Percentiles rank a stretch among this genome's conserved stretches.
Conservation (phyloP, 129 eudicot genomes). For the Artemisia tridentata region DNA sequence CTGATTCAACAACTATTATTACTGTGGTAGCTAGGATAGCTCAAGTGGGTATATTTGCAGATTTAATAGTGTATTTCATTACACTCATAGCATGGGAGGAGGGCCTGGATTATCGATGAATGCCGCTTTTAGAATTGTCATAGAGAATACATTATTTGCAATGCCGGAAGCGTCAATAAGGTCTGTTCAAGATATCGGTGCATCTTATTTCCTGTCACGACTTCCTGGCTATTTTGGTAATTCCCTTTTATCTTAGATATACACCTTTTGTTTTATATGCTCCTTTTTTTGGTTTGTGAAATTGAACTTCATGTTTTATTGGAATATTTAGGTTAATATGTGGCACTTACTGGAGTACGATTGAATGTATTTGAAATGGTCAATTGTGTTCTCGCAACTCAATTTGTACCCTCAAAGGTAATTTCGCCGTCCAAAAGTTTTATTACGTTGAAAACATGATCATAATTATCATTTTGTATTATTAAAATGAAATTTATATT, state of each 20-base stretch:
- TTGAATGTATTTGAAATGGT: conserved; percentile 47
- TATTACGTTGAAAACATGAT: neutral
- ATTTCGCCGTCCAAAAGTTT: neutral
- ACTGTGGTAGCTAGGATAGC: too few relatives aligned
- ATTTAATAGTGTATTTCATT: neutral
- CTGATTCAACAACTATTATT: too few relatives aligned
- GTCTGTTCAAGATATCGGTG: conserved; percentile 30
- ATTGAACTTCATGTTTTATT: neutral
- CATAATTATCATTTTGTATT: neutral
- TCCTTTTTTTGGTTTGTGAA: neutral
- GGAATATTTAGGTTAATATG: conserved; percentile 38
- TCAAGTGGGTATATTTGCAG: neutral
- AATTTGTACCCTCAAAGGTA: conserved; percentile 54
- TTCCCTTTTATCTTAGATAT: neutral
- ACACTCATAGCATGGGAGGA: conserved; percentile 40
- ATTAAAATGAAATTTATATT: neutral
- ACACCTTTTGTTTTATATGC: conserved; percentile 7
- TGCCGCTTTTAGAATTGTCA: conserved; percentile 40
- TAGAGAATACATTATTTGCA: conserved; percentile 41
- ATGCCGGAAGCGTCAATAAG: conserved; percentile 41
- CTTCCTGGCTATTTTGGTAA: conserved; percentile 36
- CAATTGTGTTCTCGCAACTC: conserved; percentile 57
- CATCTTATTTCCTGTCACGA: conserved; percentile 35
- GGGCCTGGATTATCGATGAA: conserved; percentile 56
- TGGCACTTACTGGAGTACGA: conserved; percentile 48